Base-by-base conservation (phyloP, 129 eudicot genomes). In the Arctium lappa region DNA sequence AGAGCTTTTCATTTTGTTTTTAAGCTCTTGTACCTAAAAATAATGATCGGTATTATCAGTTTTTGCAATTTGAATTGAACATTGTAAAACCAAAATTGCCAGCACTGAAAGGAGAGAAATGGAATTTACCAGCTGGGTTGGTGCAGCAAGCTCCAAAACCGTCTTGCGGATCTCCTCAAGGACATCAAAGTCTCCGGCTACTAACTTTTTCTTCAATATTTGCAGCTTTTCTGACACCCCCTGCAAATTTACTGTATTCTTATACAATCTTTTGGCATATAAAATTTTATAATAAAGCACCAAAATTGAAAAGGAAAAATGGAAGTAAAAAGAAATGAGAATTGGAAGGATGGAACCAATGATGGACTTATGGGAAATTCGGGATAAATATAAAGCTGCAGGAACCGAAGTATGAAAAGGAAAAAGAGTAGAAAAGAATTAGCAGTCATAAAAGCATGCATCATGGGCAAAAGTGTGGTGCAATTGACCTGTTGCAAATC, bases 101-200 rank as follows among this genome's bases (percentile, higher is more conserved):
- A 66, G 13, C 71, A 42, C 62, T 74, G 72, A 72, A 56, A 65
- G 18, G 37, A 5, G 29, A 2, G 38, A 32, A 13, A 48, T 13
- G 6, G 63, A 81, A 60, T 18, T 79, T 92, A 95, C 98, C 90
- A 95, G 86, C 70, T 91, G 91, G 60, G 97, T 85, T 82, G 98
- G 97, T 80, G 97, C 94, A 29, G 76, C 88, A 81, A 95, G 94
- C 38, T 88, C 92, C 80, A 95, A 86, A 77, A 95, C 93, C 0
- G 97, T 92, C 65, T 84, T 86, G 80, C 98, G 94, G 39, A 95
- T 95, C 86, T 91, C 88, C 84, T 84, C 93, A 70, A 95, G 98
- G 79, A 86, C 85, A 74, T 79, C 78, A 74, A 85, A 76, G 39
- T 92, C 91, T 84, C 93, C 98, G 50, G 76, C 85, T 56, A 42